Evolutionary conservation across 805 yeast species (phyloP).

Genomic region (Schizosaccharomyces japonicus): DNA sequence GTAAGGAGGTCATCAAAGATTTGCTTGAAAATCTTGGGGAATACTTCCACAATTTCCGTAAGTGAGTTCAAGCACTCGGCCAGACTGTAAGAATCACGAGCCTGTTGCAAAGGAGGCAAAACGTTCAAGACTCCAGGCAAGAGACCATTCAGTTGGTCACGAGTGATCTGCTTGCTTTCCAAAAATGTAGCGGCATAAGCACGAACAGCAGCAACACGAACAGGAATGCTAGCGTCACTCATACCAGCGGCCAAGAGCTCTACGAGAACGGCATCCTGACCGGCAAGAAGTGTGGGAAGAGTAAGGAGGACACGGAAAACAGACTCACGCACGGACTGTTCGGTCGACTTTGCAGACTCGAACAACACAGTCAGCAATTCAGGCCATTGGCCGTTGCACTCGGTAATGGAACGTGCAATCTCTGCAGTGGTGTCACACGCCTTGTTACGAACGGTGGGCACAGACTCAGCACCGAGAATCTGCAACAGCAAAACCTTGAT

Average conservation of each 20-base stretch:
- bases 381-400: slow-evolving; percentile 45
- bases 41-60: slow-evolving; percentile 73
- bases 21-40: slow-evolving; percentile 80
- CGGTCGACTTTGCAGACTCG: slow-evolving; percentile 32
- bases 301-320: slow-evolving; percentile 74
- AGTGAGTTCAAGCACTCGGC: slow-evolving; percentile 72
- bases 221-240: slow-evolving; percentile 54
- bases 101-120: slow-evolving; percentile 57
- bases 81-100: slow-evolving; percentile 57
- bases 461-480: slow-evolving; percentile 45
- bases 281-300: slow-evolving; percentile 54
- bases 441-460: slow-evolving; percentile 68
- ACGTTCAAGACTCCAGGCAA: slow-evolving; percentile 70
- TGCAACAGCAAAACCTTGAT: slow-evolving; percentile 41
- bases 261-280: slow-evolving; percentile 28
- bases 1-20: slow-evolving; percentile 76
- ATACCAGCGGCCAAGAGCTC: slow-evolving; percentile 61
- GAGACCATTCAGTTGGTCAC: slow-evolving; percentile 56
- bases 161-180: slow-evolving; percentile 48
- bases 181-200: slow-evolving; percentile 83
- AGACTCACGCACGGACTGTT: slow-evolving; percentile 59
- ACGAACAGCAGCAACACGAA: slow-evolving; percentile 71
- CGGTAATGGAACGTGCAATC: slow-evolving; percentile 28
- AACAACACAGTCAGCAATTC: slow-evolving; percentile 56
- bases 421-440: slow-evolving; percentile 86